A percentile compares a stretch with the other conserved stretches of the same genome.
These are phyloP conservation scores for Eucalyptus globulus DNA, from an alignment of 345 rosid species.

Conservation along the genomic window DNA sequence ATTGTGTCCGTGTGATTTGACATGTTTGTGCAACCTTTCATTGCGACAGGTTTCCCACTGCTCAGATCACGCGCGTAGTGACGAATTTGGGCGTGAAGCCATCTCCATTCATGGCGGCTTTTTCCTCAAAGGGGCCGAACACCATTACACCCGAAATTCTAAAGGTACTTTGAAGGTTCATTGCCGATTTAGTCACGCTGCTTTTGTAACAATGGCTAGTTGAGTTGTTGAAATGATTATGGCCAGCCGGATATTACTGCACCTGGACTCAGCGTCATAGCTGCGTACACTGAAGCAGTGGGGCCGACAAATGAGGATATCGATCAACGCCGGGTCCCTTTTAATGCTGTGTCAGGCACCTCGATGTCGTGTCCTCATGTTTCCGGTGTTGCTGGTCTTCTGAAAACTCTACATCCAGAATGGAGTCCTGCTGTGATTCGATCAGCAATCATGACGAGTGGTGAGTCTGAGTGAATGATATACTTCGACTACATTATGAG, in stretches of 20 bases:
- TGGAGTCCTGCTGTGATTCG: slow-evolving; percentile 86
- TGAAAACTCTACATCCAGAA: slow-evolving; percentile 52
- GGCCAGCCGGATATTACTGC: slow-evolving; percentile 77
- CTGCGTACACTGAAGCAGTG: slow-evolving; percentile 54
- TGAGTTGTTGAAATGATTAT: background rate
- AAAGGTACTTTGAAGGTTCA: slow-evolving; percentile 19
- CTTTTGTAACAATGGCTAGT: background rate
- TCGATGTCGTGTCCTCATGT: slow-evolving; percentile 94
- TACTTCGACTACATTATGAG: background rate
- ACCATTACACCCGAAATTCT: slow-evolving; percentile 52
- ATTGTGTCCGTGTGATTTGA: background rate
- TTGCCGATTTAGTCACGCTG: background rate
- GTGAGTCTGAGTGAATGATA: slow-evolving; percentile 4
- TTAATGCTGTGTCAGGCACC: slow-evolving; percentile 60
- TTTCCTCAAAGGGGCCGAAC: slow-evolving; percentile 82
- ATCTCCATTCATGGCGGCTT: slow-evolving; percentile 70
- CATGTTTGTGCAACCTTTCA: background rate
- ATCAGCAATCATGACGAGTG: slow-evolving; percentile 79
- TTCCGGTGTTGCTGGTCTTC: slow-evolving; percentile 71
- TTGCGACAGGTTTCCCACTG: slow-evolving; percentile 35
- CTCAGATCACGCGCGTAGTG: slow-evolving; percentile 29
- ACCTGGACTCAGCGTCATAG: slow-evolving; percentile 78
- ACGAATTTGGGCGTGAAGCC: slow-evolving; percentile 32
- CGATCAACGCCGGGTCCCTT: slow-evolving; percentile 48
- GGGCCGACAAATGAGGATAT: slow-evolving; percentile 40